Evolutionary conservation across 1,284 basidiomycete genomes (phyloP).

Genomic region (Boletus sp.): DNA sequence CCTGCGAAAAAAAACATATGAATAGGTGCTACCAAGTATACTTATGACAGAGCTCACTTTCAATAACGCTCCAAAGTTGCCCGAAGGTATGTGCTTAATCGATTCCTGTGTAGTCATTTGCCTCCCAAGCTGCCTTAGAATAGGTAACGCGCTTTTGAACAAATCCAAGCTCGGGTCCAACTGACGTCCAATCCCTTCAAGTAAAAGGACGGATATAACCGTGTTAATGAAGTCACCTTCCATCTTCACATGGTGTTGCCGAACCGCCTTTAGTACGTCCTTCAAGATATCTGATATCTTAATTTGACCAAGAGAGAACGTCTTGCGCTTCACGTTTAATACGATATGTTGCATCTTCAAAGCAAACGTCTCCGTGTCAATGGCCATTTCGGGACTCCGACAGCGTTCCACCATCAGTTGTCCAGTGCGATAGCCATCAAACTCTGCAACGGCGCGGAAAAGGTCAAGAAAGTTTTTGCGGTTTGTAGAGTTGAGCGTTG

Average conservation of each 20-base stretch:
- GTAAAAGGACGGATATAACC: slow-evolving; percentile 86
- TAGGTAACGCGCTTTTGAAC: slow-evolving; percentile 90
- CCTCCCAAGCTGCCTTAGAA: slow-evolving; percentile 81
- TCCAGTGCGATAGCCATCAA: slow-evolving; percentile 94
- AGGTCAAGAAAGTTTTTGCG: slow-evolving; percentile 94
- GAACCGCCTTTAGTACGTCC: slow-evolving; percentile 84
- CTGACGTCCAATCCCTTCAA: slow-evolving; percentile 95
- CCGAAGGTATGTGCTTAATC: slow-evolving; percentile 58
- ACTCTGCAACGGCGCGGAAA: slow-evolving; percentile 92
- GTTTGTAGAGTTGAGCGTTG: slow-evolving; percentile 77
- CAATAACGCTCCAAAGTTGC: slow-evolving; percentile 77
- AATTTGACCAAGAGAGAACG: slow-evolving; percentile 93
- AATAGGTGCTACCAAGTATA: slow-evolving; percentile 2
- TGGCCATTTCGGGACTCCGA: slow-evolving; percentile 84
- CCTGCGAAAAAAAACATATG: slow-evolving; percentile 40
- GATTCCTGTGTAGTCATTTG: slow-evolving; percentile 82
- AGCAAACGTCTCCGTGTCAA: slow-evolving; percentile 93
- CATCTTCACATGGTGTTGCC: slow-evolving; percentile 96
- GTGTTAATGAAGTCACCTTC: slow-evolving; percentile 99
- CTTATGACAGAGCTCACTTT: slow-evolving; percentile 52
- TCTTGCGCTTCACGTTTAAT: slow-evolving; percentile 90
- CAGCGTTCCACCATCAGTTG: slow-evolving; percentile 96
- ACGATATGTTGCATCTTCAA: slow-evolving; percentile 97
- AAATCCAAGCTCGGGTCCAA: slow-evolving; percentile 91
- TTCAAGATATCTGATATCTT: slow-evolving; percentile 92